Base-by-base conservation (phyloP, 2,329 filamentous ascomycete species). In the Epichloe amarillans region DNA sequence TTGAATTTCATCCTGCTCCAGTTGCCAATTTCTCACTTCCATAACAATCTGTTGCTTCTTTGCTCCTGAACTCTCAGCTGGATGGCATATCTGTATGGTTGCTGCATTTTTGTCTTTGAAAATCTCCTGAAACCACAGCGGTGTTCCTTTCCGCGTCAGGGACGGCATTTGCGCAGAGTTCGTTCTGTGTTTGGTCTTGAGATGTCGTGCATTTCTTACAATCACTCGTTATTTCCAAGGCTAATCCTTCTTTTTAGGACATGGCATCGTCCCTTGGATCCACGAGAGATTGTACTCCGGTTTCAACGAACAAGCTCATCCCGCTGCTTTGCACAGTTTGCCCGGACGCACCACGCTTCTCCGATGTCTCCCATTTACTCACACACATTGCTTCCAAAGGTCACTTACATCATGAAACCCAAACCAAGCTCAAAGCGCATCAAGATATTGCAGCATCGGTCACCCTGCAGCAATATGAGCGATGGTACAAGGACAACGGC, bases 371-470 rank as follows among this genome's bases (percentile, higher is more conserved):
- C 36, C 91, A 96, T 66, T 74, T 96, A 38, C 79, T 97, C 62
- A 97, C 91, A 12, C 91, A 97, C 63, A 80, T 96, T 55, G 82
- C 86, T 53, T 96, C 90, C 56, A 96, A 96, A 64, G 85, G 86
- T n/a, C 91, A 97, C 64, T 72, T 96, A 36, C 83, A 88, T 53
- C 79, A 88, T 63, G 82, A 87, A 60, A 94, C 90, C 70, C 88
- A 88, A 61, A 76, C 88, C 49, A 83, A 88, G 60, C 79, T 95
- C 57, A 80, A 79, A 52, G 79, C 83, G 50, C 76, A 80, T 50
- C 74, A 78, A 44, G 85, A 94, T 53, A 66, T 74, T n/a, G 69
- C 70, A n/a, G 81, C 84, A n/a, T 73, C 76, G 23, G 65, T 75
- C 11, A 65, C 77, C 35, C 72, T 95, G 43, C 74, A 80, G 37